phyloP scores from a whole-genome alignment of 768 basidiomycete species.

The Amanita inopinata region DNA sequence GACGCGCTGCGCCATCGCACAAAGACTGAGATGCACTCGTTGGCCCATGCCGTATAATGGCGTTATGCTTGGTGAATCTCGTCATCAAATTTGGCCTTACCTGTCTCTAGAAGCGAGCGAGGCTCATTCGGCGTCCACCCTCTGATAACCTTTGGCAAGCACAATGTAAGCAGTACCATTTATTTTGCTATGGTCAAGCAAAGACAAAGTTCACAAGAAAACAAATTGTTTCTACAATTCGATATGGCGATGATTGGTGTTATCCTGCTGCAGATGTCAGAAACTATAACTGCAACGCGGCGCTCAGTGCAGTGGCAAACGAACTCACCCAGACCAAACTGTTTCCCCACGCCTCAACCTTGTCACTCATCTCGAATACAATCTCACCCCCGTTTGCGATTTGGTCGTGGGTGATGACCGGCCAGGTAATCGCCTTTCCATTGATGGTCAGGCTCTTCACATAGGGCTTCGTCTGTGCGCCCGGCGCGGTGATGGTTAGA shows the following conservation, averaged over 20 bases:
- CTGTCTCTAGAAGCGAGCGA: too few species aligned
- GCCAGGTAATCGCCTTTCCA: conserved; percentile 29
- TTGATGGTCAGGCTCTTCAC: conserved; percentile 52
- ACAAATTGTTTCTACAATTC: neutral
- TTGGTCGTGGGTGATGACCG: conserved; percentile 52
- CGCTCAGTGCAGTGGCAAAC: neutral
- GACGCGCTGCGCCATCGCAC: too few species aligned
- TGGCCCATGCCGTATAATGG: too few species aligned
- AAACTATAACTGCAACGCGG: too few species aligned
- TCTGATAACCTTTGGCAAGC: too few species aligned
- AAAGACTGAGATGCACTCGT: too few species aligned
- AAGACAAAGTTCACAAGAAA: too few species aligned
- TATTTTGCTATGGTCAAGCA: too few species aligned
- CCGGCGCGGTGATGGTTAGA: conserved; percentile 44
- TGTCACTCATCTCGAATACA: conserved; percentile 55
- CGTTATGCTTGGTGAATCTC: too few species aligned
- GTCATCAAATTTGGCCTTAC: too few species aligned
- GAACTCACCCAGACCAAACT: conserved; percentile 9
- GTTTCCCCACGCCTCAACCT: conserved; percentile 25
- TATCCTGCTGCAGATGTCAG: neutral
- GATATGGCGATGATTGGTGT: neutral
- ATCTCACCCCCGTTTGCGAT: conserved; percentile 48
- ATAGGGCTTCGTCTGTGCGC: conserved; percentile 51
- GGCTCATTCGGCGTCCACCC: too few species aligned
- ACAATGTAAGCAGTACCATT: too few species aligned